Evolutionary conservation across 805 yeast species (phyloP), one percentile per base, ranked within the genome.

Genomic region (Priceomyces melissophilus): DNA sequence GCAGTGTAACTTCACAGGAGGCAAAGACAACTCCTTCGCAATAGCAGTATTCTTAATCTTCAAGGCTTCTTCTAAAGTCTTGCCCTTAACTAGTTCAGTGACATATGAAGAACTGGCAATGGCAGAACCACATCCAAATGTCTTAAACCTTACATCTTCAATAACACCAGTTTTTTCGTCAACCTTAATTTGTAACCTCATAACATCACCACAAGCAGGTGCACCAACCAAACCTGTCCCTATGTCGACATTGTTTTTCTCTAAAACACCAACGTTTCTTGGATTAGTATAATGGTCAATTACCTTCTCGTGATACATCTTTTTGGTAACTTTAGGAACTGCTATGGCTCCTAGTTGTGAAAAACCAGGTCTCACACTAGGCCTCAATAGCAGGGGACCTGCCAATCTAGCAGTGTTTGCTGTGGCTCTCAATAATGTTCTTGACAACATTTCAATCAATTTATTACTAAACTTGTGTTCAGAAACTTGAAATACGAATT

Each of bases 201-300:
- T 93, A 34, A 93, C 99, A 71, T 93, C 99, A 41, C 99, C 99
- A 70, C 99, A 93, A 0, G 99, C 99, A 41, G 99, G 98, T 0
- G 99, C 98, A 42, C 99, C 99, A 11, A 93, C 99, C 34, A 93
- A 75, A 1, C 99, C 99, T 1, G 98, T 93, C 33, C 99, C 99
- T 10, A 93, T 97, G 51, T 81, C 78, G 12, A 67, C 57, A 44
- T 79, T 76, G 40, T 73, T 75, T 66, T 90, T 89, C 67, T 90
- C 88, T 64, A 93, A 69, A 4, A 96, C 78, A 12, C 99, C 99
- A 20, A 93, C 98, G 60, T 93, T 93, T 65, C 99, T 79, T 46
- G 99, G 99, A 69, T 91, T 90, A 57, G 87, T 82, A 67, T 93
- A 93, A 62, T 93, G 99, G 61, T 93, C 98, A 53, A 91, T 83